Percentiles rank a stretch among this genome's conserved stretches.
These are phyloP conservation scores for Arthrobotrys sinensis DNA, from an alignment of 2,329 filamentous ascomycete species.

Conservation along the genomic window DNA sequence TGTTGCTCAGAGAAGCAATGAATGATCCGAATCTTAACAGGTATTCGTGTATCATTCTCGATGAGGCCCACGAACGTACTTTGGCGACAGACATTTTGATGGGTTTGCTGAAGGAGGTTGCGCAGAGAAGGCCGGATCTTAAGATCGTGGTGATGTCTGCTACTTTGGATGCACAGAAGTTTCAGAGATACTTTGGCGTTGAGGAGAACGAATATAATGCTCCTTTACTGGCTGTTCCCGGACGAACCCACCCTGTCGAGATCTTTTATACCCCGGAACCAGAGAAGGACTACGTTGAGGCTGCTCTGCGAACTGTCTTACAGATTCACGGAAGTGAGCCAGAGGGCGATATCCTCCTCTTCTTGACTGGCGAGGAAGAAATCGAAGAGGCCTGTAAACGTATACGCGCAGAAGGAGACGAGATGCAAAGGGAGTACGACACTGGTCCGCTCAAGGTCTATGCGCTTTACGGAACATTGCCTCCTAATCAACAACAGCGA, in stretches of 20 bases:
- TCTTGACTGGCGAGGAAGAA: conserved; percentile 97
- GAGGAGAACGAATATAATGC: conserved; percentile 73
- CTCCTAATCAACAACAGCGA: conserved; percentile 90
- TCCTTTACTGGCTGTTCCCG: conserved; percentile 91
- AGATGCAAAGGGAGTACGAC: conserved; percentile 91
- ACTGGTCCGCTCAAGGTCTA: conserved; percentile 91
- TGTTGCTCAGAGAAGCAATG: conserved; percentile 96
- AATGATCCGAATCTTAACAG: conserved; percentile 91
- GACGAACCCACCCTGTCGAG: conserved; percentile 95
- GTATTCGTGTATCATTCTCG: conserved; percentile 98
- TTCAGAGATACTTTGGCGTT: conserved; percentile 91
- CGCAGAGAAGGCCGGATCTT: conserved; percentile 84
- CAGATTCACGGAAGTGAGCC: conserved; percentile 95
- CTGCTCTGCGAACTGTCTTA: conserved; percentile 91
- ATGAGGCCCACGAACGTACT: conserved; percentile 98
- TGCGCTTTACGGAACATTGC: conserved; percentile 92
- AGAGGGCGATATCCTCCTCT: conserved; percentile 93
- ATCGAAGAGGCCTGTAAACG: conserved; percentile 97
- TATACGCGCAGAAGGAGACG: conserved; percentile 89
- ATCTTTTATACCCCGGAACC: conserved; percentile 98
- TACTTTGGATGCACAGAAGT: conserved; percentile 96
- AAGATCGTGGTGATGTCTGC: conserved; percentile 99
- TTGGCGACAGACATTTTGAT: conserved; percentile 97
- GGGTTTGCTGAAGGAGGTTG: conserved; percentile 93
- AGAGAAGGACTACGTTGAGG: conserved; percentile 96